Conservation (phyloP, 108 stramenopile genomes). For the Nitzschia putrida region DNA sequence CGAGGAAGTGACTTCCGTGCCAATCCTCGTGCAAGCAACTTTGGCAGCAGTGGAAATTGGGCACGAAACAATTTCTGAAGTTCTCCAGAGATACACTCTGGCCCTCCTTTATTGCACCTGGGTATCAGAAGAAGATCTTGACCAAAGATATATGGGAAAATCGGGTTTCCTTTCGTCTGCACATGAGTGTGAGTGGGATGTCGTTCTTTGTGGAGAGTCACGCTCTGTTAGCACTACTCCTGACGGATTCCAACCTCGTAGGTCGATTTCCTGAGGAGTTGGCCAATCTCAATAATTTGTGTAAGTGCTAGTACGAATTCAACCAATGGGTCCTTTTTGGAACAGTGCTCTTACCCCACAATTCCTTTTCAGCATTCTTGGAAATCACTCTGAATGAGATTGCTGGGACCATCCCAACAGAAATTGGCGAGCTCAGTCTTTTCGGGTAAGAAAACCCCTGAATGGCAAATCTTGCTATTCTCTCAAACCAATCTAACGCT, state of each 20-base stretch:
- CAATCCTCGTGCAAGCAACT: conserved; percentile 23
- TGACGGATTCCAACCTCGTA: conserved; percentile 17
- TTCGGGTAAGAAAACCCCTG: conserved; percentile 21
- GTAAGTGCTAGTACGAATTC: conserved; percentile 18
- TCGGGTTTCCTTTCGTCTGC: conserved; percentile 21
- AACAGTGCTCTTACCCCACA: background rate
- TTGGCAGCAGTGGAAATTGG: conserved; percentile 28
- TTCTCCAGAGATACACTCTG: conserved; percentile 30
- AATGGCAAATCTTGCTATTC: background rate
- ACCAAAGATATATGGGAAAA: conserved; percentile 5
- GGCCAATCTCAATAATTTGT: conserved; percentile 26
- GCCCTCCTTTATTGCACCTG: conserved; percentile 29
- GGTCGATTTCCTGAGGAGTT: conserved; percentile 37
- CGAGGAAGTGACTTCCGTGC: conserved; percentile 21
- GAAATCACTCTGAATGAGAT: conserved; percentile 37
- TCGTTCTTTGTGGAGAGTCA: conserved; percentile 10
- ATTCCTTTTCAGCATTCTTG: conserved; percentile 14
- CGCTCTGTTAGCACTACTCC: conserved; percentile 13
- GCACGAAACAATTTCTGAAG: background rate
- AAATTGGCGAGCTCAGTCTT: conserved; percentile 25
- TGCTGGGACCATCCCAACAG: conserved; percentile 48
- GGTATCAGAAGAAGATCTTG: background rate
- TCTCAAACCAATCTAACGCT: too few relatives aligned
- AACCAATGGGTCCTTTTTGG: too few relatives aligned
- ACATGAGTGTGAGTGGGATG: conserved; percentile 34